Evolutionary conservation across 345 rosid genomes (phyloP), one percentile per base, ranked within the genome.

Genomic region (Hypericum androsaemum): DNA sequence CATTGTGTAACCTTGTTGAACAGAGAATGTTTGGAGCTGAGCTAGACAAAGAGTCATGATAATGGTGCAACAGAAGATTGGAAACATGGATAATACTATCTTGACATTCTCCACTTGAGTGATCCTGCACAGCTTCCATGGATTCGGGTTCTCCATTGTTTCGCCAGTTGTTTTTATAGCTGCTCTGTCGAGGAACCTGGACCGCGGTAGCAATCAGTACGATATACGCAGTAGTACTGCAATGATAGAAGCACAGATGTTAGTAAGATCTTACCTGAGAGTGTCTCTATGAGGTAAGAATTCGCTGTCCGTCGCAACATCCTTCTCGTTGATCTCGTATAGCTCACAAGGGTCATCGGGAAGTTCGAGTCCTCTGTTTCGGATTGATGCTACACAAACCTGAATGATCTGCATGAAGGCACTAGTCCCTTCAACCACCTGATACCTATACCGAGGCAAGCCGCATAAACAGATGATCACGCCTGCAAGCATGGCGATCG

Each of bases 71-170:
- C 73, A 61, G 44, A 79, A 82, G 32, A 82, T 47, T 11, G 83
- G 86, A 12, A 70, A 7, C 73, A 82, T 64, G 17, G 80, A 72
- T 0, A 73, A 59, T n/a, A 79, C 15, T 55, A 74, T 65, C 55
- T 82, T 79, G 10, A 78, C 83, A 5, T 63, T 75, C 57, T 82
- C 86, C 7, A 79, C 89, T 69, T 77, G 83, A 1, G 86, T 82
- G 17, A 82, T 76, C 50, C 71, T 65, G 71, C 81, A 73, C 37
- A 79, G 80, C 51, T 62, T 82, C 89, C 83, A 75, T 12, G 78
- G 85, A 61, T 54, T 73, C 17, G 39, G 75, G 41, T 62, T 38
- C 52, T 60, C 56, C 32, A 47, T 40, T 16, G 35, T 14, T 10
- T 68, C 12, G 40, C 13, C 53, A 37, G 50, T 28, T 45, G 64